Conservation (phyloP, 768 basidiomycete species). For the Sporobolomyces pararoseus region DNA sequence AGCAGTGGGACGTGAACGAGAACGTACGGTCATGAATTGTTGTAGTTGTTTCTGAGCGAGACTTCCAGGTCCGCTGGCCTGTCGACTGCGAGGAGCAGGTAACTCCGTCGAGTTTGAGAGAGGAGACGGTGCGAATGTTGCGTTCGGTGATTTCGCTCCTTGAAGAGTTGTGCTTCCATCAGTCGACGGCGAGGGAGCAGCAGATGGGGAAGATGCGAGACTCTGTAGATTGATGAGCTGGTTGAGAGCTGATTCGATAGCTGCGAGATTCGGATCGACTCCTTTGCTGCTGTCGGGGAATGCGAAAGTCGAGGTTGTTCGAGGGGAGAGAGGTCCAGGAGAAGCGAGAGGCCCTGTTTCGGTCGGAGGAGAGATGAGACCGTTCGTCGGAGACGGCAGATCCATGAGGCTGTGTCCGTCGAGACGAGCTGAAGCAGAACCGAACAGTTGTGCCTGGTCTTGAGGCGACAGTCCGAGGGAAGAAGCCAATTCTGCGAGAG, state of each 20-base stretch:
- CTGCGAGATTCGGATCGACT: slow-evolving; percentile 36
- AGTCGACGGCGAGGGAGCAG: background rate
- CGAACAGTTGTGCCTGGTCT: slow-evolving; percentile 34
- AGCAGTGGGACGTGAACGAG: background rate
- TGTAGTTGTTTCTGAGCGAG: slow-evolving; percentile 32
- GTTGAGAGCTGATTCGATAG: slow-evolving; percentile 42
- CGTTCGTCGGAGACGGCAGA: slow-evolving; percentile 14
- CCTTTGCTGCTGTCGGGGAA: slow-evolving; percentile 17
- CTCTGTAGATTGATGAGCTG: slow-evolving; percentile 42
- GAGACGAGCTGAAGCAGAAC: slow-evolving; percentile 25
- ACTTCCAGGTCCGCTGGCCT: slow-evolving; percentile 6
- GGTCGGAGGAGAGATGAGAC: slow-evolving; percentile 2
- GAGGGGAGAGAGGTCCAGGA: slow-evolving; percentile 3
- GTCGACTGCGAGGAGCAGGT: background rate
- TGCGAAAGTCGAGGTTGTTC: background rate
- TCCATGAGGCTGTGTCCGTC: slow-evolving; percentile 23
- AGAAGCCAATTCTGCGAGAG: slow-evolving; percentile 23
- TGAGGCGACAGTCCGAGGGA: slow-evolving; percentile 39
- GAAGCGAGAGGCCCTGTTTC: slow-evolving; percentile 1
- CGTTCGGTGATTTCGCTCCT: background rate
- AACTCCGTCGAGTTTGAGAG: background rate
- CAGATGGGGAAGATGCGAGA: slow-evolving; percentile 5
- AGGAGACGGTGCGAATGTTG: slow-evolving; percentile 4
- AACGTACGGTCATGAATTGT: slow-evolving; percentile 29
- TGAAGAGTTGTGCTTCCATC: background rate